These are phyloP conservation scores for Aspergillus sp. DNA, from an alignment of 2,329 filamentous ascomycete species.

Conservation along the genomic window DNA sequence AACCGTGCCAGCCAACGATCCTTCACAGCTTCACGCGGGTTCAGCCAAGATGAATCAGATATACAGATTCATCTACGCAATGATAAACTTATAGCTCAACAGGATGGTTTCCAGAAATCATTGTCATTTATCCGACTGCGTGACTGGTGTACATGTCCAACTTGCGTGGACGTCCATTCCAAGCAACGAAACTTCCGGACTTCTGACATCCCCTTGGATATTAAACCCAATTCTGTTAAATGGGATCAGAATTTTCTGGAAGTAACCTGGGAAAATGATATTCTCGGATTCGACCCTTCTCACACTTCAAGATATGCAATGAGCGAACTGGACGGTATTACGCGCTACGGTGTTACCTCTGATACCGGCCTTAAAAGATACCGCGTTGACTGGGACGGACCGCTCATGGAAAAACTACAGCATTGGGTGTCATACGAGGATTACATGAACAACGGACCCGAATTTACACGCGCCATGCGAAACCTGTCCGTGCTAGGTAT, in stretches of 20 bases:
- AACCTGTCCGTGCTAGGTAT: slow-evolving; percentile 69
- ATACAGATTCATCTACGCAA: background rate
- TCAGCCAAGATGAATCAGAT: background rate
- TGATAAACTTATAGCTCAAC: background rate
- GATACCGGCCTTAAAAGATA: background rate
- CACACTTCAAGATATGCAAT: slow-evolving; percentile 40
- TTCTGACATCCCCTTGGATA: slow-evolving; percentile 58
- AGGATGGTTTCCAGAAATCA: too few species aligned
- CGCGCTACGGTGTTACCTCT: background rate
- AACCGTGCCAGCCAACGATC: background rate
- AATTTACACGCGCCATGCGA: slow-evolving; percentile 62
- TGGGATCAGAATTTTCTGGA: slow-evolving; percentile 46
- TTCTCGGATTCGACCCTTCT: slow-evolving; percentile 42
- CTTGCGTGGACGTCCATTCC: slow-evolving; percentile 58
- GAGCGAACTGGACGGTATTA: slow-evolving; percentile 12
- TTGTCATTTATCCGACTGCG: slow-evolving; percentile 42
- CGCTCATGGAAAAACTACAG: slow-evolving; percentile 44
- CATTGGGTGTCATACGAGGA: slow-evolving; percentile 65
- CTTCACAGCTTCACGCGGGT: background rate
- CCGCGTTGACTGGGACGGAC: slow-evolving; percentile 37
- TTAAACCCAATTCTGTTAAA: slow-evolving; percentile 40
- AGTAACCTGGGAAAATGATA: slow-evolving; percentile 63
- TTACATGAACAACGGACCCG: slow-evolving; percentile 63
- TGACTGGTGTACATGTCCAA: slow-evolving; percentile 55
- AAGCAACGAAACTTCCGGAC: slow-evolving; percentile 65